phyloP scores from a whole-genome alignment of 2,329 filamentous ascomycete species.

The Colletotrichum cereale region DNA sequence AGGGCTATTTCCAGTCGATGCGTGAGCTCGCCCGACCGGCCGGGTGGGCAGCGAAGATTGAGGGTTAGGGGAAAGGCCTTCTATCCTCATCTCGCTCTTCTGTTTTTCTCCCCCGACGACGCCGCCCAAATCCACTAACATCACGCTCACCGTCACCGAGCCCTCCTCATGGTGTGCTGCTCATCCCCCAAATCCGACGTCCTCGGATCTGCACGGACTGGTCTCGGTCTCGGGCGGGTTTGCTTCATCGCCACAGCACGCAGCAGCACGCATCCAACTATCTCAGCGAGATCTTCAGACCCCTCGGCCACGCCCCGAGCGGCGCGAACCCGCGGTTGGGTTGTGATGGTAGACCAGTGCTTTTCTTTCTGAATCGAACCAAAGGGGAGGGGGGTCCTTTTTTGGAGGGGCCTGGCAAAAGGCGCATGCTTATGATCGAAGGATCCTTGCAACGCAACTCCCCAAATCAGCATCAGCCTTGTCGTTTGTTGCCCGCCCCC shows the following conservation, averaged over 20 bases:
- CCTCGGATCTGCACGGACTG: conserved; percentile 39
- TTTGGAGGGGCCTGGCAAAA: conserved; percentile 6
- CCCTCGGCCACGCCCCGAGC: conserved; percentile 30
- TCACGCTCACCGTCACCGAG: neutral
- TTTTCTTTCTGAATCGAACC: conserved; percentile 9
- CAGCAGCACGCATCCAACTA: conserved; percentile 30
- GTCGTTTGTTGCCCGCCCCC: conserved; percentile 1
- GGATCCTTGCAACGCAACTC: conserved; percentile 32
- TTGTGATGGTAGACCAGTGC: conserved; percentile 21
- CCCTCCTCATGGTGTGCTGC: neutral
- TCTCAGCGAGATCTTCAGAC: conserved; percentile 25
- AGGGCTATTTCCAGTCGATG: neutral
- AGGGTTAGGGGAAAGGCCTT: neutral
- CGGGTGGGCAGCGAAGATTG: neutral
- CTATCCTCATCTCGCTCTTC: neutral
- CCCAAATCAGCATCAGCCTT: conserved; percentile 37
- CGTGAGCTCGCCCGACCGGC: conserved; percentile 1
- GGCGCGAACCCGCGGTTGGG: conserved; percentile 20
- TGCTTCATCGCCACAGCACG: conserved; percentile 33
- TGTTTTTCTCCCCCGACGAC: neutral
- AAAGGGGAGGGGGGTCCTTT: neutral
- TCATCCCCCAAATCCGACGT: conserved; percentile 17
- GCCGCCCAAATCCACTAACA: neutral
- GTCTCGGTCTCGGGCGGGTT: conserved; percentile 33
- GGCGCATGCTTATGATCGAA: conserved; percentile 31